A percentile compares a stretch with the other conserved stretches of the same genome.
Evolutionary conservation across 1,284 basidiomycete genomes (phyloP).

Genomic region (Cystobasidium sp.): DNA sequence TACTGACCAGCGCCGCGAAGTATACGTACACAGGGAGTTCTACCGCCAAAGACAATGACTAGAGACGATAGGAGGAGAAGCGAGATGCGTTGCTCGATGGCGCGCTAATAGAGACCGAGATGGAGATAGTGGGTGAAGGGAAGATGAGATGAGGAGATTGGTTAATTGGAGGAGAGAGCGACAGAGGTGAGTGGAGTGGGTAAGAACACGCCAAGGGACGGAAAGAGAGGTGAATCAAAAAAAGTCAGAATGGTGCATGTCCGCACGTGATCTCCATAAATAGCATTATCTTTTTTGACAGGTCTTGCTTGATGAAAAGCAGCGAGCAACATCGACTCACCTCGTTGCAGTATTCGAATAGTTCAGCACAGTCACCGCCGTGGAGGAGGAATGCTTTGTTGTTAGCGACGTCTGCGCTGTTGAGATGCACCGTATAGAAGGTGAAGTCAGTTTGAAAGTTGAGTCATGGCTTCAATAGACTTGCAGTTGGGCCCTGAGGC

Average conservation of each 20-base stretch:
- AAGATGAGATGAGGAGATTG: not conserved
- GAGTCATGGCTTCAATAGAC: not conserved
- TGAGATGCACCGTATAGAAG: not conserved
- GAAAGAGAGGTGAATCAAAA: not conserved
- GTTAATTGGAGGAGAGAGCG: not conserved
- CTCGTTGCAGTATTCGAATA: slow-evolving; percentile 58
- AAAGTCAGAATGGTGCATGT: not conserved
- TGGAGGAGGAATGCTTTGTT: slow-evolving; percentile 92
- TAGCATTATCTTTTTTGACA: too few species aligned
- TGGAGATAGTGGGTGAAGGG: not conserved
- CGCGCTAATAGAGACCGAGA: slow-evolving; percentile 64
- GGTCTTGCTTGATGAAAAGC: not conserved
- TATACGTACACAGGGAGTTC: slow-evolving; percentile 87
- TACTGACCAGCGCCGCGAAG: slow-evolving; percentile 79
- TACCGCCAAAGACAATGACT: slow-evolving; percentile 84
- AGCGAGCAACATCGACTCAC: not conserved
- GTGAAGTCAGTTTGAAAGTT: not conserved
- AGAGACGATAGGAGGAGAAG: slow-evolving; percentile 93
- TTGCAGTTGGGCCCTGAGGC: slow-evolving; percentile 74
- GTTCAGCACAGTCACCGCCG: slow-evolving; percentile 76
- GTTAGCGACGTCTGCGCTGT: slow-evolving; percentile 69
- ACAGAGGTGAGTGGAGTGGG: not conserved
- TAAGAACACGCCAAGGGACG: slow-evolving; percentile 1
- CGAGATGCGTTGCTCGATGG: slow-evolving; percentile 91
- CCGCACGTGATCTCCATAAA: too few species aligned